Conservation (phyloP, 2,329 filamentous ascomycete species). For the Purpureocillium lavendulum region DNA sequence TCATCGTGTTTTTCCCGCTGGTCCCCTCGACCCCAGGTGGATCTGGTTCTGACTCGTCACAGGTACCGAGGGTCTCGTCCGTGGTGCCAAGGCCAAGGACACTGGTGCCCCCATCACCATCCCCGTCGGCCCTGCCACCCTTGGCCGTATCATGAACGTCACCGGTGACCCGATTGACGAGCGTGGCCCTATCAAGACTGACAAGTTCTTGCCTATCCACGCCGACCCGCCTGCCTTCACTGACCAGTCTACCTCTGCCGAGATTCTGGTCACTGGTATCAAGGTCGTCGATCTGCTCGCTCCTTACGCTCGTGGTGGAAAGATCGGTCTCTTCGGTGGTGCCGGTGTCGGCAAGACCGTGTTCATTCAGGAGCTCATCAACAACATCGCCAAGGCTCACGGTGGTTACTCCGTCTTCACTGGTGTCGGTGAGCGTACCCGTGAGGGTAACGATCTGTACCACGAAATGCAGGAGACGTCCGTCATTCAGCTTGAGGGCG, state of each 20-base stretch:
- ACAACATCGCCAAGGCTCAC: slow-evolving; percentile 99
- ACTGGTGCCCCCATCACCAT: slow-evolving; percentile 94
- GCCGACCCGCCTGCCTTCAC: slow-evolving; percentile 84
- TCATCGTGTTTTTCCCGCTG: too few relatives aligned
- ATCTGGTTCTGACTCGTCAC: slow-evolving; percentile 12
- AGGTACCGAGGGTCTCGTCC: slow-evolving; percentile 99
- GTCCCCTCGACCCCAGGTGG: background rate
- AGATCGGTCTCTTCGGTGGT: slow-evolving; percentile 99
- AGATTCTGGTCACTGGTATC: slow-evolving; percentile 98
- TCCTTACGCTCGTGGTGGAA: slow-evolving; percentile 99
- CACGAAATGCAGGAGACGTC: slow-evolving; percentile 99
- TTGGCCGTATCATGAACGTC: slow-evolving; percentile 99
- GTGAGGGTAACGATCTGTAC: slow-evolving; percentile 99
- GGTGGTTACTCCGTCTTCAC: slow-evolving; percentile 99
- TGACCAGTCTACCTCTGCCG: slow-evolving; percentile 92
- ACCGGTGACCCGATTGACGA: slow-evolving; percentile 99
- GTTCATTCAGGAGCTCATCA: slow-evolving; percentile 99
- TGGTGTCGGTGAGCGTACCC: slow-evolving; percentile 99
- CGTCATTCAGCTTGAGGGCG: slow-evolving; percentile 98
- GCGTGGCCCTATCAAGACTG: slow-evolving; percentile 93
- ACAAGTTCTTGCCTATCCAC: slow-evolving; percentile 86
- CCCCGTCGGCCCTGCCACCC: slow-evolving; percentile 84
- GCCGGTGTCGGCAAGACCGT: slow-evolving; percentile 99
- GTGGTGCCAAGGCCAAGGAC: slow-evolving; percentile 77
- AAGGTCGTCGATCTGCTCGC: slow-evolving; percentile 99